A percentile compares a stretch with the other conserved stretches of the same genome.
Conservation (phyloP, 2,329 filamentous ascomycete genomes). For the Colletotrichum camelliae region DNA sequence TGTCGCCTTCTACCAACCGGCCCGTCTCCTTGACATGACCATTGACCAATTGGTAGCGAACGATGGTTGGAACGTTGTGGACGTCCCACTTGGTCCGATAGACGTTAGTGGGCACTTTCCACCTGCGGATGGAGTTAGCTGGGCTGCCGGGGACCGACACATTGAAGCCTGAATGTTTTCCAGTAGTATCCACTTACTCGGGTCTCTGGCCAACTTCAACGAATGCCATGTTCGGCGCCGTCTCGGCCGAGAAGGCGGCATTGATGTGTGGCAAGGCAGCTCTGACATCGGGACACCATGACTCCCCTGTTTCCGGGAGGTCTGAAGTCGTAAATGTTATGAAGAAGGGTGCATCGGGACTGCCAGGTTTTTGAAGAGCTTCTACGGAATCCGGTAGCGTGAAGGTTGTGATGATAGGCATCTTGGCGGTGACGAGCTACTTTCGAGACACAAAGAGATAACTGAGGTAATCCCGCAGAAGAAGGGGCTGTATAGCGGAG, state of each 20-base stretch:
- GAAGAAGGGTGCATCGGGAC: conserved; percentile 25
- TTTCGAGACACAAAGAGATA: neutral
- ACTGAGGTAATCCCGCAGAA: neutral
- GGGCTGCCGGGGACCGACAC: neutral
- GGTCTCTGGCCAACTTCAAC: conserved; percentile 38
- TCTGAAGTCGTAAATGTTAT: conserved; percentile 41
- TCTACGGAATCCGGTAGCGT: neutral
- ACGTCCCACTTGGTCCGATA: conserved; percentile 40
- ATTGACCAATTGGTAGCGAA: conserved; percentile 35
- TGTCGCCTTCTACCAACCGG: conserved; percentile 24
- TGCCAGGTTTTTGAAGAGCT: neutral
- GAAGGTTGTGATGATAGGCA: neutral
- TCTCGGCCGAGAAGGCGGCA: conserved; percentile 30
- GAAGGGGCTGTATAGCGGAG: neutral
- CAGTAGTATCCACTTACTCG: conserved; percentile 32
- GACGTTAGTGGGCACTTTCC: conserved; percentile 36
- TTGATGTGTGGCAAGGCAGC: conserved; percentile 37
- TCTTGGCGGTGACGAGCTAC: neutral
- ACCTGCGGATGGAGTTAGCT: conserved; percentile 28
- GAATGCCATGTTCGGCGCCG: conserved; percentile 30
- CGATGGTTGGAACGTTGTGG: conserved; percentile 37
- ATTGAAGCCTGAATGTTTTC: neutral
- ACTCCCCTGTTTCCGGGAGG: conserved; percentile 36
- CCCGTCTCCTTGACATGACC: conserved; percentile 34
- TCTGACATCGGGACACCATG: conserved; percentile 46